Conservation (phyloP, 495 filamentous ascomycete species). For the Tuber microsphaerosporum region DNA sequence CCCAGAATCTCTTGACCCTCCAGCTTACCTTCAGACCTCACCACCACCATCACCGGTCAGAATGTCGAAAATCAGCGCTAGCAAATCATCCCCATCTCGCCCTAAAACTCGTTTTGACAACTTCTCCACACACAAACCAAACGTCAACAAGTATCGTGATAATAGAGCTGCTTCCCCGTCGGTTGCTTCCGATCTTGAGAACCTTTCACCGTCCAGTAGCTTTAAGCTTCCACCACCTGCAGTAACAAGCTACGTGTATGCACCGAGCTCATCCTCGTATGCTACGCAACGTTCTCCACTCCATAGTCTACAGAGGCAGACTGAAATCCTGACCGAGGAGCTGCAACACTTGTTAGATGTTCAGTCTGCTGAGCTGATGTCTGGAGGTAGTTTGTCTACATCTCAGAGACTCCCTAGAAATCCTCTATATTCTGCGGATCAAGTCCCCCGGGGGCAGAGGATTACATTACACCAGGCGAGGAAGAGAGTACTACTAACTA, state of each 20-base stretch:
- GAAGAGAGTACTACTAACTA: conserved; percentile 61
- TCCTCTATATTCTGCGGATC: neutral
- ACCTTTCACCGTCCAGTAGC: conserved; percentile 13
- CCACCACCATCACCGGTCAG: neutral
- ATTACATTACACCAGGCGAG: conserved; percentile 49
- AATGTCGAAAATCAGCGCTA: neutral
- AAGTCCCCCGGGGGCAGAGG: conserved; percentile 4
- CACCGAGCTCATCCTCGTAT: conserved; percentile 24
- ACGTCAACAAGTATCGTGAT: conserved; percentile 8
- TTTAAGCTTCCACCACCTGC: conserved; percentile 31
- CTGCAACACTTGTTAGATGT: conserved; percentile 78
- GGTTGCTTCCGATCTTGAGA: neutral
- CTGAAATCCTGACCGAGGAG: conserved; percentile 61
- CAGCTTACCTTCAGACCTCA: conserved; percentile 27
- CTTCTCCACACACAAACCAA: neutral
- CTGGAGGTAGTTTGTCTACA: conserved; percentile 26
- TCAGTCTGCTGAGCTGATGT: conserved; percentile 66
- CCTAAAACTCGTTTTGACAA: conserved; percentile 20
- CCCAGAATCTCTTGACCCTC: conserved; percentile 23
- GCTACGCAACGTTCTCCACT: conserved; percentile 37
- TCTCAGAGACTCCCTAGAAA: conserved; percentile 6
- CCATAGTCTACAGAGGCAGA: conserved; percentile 48
- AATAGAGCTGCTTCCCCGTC: conserved; percentile 3
- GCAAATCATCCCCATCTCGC: conserved; percentile 9
- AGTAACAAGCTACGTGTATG: conserved; percentile 28